Base-by-base conservation (phyloP, 2,329 filamentous ascomycete species). In the Zymoseptoria brevis region DNA sequence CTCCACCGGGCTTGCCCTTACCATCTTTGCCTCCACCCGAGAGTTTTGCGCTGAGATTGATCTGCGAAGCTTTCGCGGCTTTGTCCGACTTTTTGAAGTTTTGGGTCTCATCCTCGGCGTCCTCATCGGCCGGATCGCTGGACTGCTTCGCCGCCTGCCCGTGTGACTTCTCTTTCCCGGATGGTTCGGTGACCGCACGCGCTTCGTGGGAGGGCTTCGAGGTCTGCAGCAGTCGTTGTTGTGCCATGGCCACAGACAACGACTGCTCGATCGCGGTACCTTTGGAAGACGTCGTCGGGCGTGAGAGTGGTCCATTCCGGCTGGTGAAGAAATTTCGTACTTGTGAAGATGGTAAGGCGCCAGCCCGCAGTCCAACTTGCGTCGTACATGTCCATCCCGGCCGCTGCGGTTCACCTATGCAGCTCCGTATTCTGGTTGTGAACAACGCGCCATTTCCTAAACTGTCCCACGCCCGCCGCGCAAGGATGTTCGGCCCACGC, bases 11-110 rank as follows among this genome's bases (percentile, higher is more conserved):
- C 45, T 64, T 64, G 11, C 76, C 75, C 60, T 80, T 76, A 4
- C 74, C 73, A 41, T 77, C 72, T 50, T 75, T 71, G 19, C 89
- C 87, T 64, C 95, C 90, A 72, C 92, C 96, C 52, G 89, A 90
- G 54, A 99, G 79, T 65, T 89, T 89, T 13, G 94, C 94, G 63
- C 87, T 87, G 67, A 97, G 79, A 72, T 99, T 96, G 67, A 99
- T 81, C 70, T 97, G 88, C 2, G 92, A 88, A 9, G 92, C 94
- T 69, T 90, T 86, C 11, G 87, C 83, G 35, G 92, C 94, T 74
- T 87, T 93, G 72, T 96, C 93, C 60, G 89, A 92, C 67, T 84
- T 80, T 64, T 81, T 81, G 71, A 91, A 90, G 21, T 80, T 83
- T 59, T 79, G 75, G 29, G 87, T 82, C 57, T 83, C 78, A 52